Percentiles rank a stretch among this genome's conserved stretches.
Conservation (phyloP, 352 stramenopile species). For the Plasmopara viticola region DNA sequence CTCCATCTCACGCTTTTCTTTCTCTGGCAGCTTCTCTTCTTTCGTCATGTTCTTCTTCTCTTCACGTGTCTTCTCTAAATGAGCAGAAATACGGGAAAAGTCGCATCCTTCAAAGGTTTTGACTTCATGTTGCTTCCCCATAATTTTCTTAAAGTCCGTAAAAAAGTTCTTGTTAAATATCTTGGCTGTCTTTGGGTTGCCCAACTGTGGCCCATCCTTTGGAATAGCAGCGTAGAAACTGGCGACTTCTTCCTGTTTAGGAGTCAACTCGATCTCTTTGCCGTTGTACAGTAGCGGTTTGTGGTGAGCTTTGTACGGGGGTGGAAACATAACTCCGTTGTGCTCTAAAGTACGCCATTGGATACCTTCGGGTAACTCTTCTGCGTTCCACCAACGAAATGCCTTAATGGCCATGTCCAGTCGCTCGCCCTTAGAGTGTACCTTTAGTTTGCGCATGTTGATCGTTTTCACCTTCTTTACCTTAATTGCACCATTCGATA, state of each 20-base stretch:
- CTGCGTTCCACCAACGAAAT: conserved; percentile 99
- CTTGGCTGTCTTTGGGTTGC: conserved; percentile 93
- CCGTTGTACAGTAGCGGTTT: conserved; percentile 94
- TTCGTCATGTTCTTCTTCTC: conserved; percentile 96
- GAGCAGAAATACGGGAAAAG: conserved; percentile 91
- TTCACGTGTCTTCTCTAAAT: conserved; percentile 91
- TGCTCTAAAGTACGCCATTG: conserved; percentile 99
- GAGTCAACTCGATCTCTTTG: conserved; percentile 90
- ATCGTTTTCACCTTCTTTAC: conserved; percentile 42
- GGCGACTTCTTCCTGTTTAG: conserved; percentile 92
- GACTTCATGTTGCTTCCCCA: conserved; percentile 93
- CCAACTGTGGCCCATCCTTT: conserved; percentile 96
- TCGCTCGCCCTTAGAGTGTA: conserved; percentile 90
- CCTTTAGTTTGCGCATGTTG: conserved; percentile 87
- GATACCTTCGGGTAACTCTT: conserved; percentile 90
- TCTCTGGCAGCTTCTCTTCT: conserved; percentile 86
- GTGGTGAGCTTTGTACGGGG: conserved; percentile 93
- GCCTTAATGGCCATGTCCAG: conserved; percentile 97
- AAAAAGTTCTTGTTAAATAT: conserved; percentile 99
- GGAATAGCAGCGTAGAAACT: conserved; percentile 95
- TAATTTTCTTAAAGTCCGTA: conserved; percentile 81
- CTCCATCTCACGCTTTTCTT: conserved; percentile 88
- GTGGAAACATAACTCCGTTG: conserved; percentile 96
- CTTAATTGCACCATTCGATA: conserved; percentile 29
- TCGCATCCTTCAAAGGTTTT: conserved; percentile 96